Evolutionary conservation across 495 filamentous ascomycete genomes (phyloP), one percentile per base, ranked within the genome.

Genomic region (Patellaria atrata): DNA sequence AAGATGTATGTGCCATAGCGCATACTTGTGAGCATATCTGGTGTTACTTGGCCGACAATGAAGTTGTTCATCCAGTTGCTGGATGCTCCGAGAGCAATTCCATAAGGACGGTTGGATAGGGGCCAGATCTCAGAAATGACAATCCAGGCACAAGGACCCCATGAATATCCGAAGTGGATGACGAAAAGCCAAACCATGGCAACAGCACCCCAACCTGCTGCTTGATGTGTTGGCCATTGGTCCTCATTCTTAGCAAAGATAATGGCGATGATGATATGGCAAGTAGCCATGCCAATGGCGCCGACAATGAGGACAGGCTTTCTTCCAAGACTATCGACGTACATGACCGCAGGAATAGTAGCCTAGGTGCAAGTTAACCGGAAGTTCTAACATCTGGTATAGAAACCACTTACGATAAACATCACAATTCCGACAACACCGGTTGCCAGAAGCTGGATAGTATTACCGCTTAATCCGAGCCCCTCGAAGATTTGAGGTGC

Each of bases 111-210:
- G 33, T 73, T 75, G 44, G 70, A 75, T 6, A 85, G 55, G 2
- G 80, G 80, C 77, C 75, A 86, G 41, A 84, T 73, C 53, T 86
- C 79, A 12, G 75, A 68, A 25, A 82, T 66, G 44, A 62, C 44
- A 40, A 62, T 62, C 81, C 79, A 84, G 5, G 74, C 64, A 48
- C 74, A 77, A 25, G 52, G 48, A 24, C 75, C 76, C 76, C 75
- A 81, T 21, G 65, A 74, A 54, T 79, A 84, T 18, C 77, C 79
- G 48, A 86, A 89, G 49, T 82, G 76, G 26, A 82, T 59, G 45
- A 84, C 77, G 47, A 82, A 89, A 19, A 86, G 65, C 67, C 79
- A 89, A 38, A 89, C 77, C 65, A 86, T 82, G 38, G 62, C 72
- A 12, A 83, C 75, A 5, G 76, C 80, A 3, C 64, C 80, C 80